Evolutionary conservation across 148 eudicot species (phyloP).

Genomic region (Polygonum aviculare): DNA sequence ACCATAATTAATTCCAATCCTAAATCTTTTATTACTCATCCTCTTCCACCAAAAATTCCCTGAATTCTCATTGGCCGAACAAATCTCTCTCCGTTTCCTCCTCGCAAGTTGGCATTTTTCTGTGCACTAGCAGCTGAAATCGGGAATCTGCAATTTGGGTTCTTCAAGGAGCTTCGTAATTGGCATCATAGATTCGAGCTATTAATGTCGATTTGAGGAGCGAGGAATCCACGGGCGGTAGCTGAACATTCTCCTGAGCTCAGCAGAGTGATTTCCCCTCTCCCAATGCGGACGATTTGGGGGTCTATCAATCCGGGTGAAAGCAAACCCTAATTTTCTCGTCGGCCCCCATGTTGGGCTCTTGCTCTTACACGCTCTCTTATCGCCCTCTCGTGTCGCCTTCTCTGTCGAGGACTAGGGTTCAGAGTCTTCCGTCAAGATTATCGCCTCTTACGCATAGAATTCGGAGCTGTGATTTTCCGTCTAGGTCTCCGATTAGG

Average conservation of each 20-base stretch:
- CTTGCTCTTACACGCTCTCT: slow-evolving; percentile 37
- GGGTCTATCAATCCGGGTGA: slow-evolving; percentile 15
- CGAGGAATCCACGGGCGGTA: neutral
- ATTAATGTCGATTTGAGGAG: neutral
- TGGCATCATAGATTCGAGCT: neutral
- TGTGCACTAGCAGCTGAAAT: slow-evolving; percentile 1
- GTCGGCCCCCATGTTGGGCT: slow-evolving; percentile 42
- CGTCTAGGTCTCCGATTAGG: slow-evolving; percentile 18
- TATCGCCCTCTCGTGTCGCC: slow-evolving; percentile 30
- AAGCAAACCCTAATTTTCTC: slow-evolving; percentile 27
- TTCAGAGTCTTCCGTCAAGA: slow-evolving; percentile 22
- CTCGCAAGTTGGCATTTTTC: neutral
- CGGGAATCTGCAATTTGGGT: neutral
- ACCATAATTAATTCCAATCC: neutral
- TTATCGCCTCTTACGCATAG: slow-evolving; percentile 23
- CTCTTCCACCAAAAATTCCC: slow-evolving; percentile 3
- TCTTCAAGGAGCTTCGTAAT: slow-evolving; percentile 3
- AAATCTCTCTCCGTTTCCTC: neutral
- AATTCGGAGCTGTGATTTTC: slow-evolving; percentile 32
- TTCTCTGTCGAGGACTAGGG: slow-evolving; percentile 33
- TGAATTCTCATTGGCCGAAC: neutral
- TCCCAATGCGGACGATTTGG: slow-evolving; percentile 23
- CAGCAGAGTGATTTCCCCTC: neutral
- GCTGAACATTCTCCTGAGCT: neutral
- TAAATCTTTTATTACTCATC: neutral